Percentiles rank a stretch among this genome's conserved stretches.
Evolutionary conservation across 257 asterid genomes (phyloP).

Genomic region (Linderniella brevidens): DNA sequence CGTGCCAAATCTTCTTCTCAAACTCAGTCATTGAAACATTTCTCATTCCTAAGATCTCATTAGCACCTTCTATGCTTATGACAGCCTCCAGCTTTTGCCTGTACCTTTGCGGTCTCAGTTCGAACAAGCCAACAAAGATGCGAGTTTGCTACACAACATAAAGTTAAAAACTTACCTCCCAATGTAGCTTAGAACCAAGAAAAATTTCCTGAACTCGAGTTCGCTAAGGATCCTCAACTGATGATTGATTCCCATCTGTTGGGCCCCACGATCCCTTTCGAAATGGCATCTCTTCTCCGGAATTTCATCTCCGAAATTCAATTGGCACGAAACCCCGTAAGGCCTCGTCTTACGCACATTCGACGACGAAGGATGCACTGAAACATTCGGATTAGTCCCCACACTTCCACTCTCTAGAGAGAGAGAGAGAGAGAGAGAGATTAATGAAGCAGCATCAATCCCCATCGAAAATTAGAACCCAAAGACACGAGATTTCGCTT

Average conservation of each 20-base stretch:
- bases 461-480: no score
- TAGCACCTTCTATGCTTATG: constrained; percentile 23
- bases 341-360: constrained; percentile 7
- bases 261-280: not conserved
- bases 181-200: constrained; percentile 46
- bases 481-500: not conserved
- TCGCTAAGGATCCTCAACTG: constrained; percentile 25
- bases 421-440: constrained; percentile 4
- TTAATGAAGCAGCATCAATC: not conserved
- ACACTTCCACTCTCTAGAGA: constrained; percentile 19
- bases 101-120: not conserved
- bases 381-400: constrained; percentile 9
- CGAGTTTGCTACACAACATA: not conserved
- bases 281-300: constrained; percentile 8
- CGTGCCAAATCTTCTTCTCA: constrained; percentile 42
- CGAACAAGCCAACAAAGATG: not conserved
- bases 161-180: constrained; percentile 33
- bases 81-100: constrained; percentile 46
- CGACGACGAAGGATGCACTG: constrained; percentile 7
- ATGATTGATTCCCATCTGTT: constrained; percentile 11
- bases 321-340: constrained; percentile 10
- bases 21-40: constrained; percentile 31
- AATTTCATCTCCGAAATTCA: constrained; percentile 20
- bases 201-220: constrained; percentile 44
- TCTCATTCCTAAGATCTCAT: constrained; percentile 19